phyloP scores from a whole-genome alignment of 2,329 filamentous ascomycete species.

The Monosporascus cannonballus region DNA sequence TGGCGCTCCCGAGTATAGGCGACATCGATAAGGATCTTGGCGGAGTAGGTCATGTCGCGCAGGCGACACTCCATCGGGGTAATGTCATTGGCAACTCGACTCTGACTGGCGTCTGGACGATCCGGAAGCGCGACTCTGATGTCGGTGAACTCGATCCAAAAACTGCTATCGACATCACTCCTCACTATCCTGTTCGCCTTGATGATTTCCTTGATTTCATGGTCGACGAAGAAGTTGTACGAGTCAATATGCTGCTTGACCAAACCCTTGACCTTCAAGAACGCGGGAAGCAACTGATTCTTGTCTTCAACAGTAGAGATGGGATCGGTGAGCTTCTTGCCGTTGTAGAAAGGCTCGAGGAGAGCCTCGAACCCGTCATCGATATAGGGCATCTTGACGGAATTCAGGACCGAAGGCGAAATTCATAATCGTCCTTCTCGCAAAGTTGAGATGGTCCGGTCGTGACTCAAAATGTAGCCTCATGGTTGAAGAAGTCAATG shows the following conservation, averaged over 20 bases:
- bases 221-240: conserved; percentile 96
- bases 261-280: conserved; percentile 88
- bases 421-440: conserved; percentile 2
- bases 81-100: conserved; percentile 65
- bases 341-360: conserved; percentile 61
- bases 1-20: conserved; percentile 80
- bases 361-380: conserved; percentile 63
- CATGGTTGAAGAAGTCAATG: conserved; percentile 1
- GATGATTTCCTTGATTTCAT: conserved; percentile 95
- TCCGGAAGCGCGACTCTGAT: conserved; percentile 82
- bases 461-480: conserved; percentile 9
- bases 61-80: conserved; percentile 95
- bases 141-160: conserved; percentile 89
- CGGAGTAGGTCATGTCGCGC: conserved; percentile 96
- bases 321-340: conserved; percentile 60
- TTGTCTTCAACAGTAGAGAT: conserved; percentile 73
- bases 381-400: conserved; percentile 42
- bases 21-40: conserved; percentile 88
- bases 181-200: conserved; percentile 82
- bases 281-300: conserved; percentile 95
- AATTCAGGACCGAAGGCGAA: background rate
- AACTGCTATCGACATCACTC: conserved; percentile 88
- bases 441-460: background rate
- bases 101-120: conserved; percentile 68
- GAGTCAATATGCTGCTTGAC: conserved; percentile 75